Conservation (phyloP, 2,329 filamentous ascomycete species). For the Colletotrichum sansevieriae region DNA sequence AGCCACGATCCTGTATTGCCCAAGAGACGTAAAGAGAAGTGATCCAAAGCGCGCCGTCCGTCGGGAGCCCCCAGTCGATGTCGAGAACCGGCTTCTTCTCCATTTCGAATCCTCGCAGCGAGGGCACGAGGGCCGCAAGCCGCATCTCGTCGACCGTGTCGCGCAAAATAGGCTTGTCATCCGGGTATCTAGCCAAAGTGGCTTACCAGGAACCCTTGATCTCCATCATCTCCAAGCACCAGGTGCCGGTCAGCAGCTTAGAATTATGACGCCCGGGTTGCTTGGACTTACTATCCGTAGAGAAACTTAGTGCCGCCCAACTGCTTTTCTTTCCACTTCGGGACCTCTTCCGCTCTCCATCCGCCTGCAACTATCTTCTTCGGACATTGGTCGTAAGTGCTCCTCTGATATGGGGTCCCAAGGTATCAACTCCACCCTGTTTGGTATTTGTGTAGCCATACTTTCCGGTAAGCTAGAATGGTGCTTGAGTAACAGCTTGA, state of each 20-base stretch:
- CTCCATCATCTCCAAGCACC: not conserved
- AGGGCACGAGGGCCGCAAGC: not conserved
- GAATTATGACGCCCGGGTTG: no score
- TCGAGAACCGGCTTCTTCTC: slow-evolving; percentile 46
- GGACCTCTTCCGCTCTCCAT: not conserved
- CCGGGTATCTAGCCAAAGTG: not conserved
- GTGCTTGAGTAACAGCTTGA: no score
- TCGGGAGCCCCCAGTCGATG: slow-evolving; percentile 48
- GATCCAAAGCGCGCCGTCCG: slow-evolving; percentile 52
- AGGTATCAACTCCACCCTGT: no score
- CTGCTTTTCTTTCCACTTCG: not conserved
- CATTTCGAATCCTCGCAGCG: not conserved
- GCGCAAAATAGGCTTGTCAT: not conserved
- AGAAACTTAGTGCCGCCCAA: not conserved
- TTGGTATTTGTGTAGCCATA: no score
- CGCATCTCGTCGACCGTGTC: not conserved
- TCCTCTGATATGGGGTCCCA: not conserved
- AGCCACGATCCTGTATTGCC: slow-evolving; percentile 52
- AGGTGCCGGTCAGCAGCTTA: not conserved
- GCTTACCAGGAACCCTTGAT: not conserved
- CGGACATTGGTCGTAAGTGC: not conserved
- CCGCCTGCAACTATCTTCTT: not conserved
- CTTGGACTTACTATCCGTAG: not conserved
- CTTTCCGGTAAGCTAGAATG: no score
- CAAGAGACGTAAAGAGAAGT: slow-evolving; percentile 57